Base-by-base conservation (phyloP, 306 rosid genomes). In the Sophora flavescens region DNA sequence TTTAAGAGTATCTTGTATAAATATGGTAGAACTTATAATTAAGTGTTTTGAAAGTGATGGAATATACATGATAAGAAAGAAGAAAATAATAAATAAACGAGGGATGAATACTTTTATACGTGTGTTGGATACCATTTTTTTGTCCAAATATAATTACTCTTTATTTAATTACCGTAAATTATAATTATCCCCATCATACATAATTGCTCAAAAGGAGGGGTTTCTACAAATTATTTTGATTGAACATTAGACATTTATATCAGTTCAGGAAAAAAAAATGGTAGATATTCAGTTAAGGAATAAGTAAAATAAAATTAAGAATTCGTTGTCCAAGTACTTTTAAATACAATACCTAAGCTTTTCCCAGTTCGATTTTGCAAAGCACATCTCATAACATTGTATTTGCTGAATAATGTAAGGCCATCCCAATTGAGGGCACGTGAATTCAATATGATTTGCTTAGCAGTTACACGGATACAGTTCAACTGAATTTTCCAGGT, bases 371-470 rank as follows among this genome's bases (percentile, higher is more conserved):
- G 26, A 47, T 54, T 33, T 15, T 9, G 30, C 8, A 57, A 57
- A 59, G 36, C 48, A 52, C 57, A 68, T 47, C 65, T 15, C 22
- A 10, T 13, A 16, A 35, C 52, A 59, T 4, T 41, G 7, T 6
- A 13, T 68, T 70, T 62, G 16, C 5, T 30, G 64, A 8, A n/a
- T 70, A 38, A 35, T 69, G 48, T 36, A 28, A 70, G 78, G 57
- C 70, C 82, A 33, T 78, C 82, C 65, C 47, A 47, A 30, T 59
- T 39, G 26, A 59, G 39, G 72, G 76, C 84, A 69, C 76, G 70
- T 70, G 66, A 75, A 75, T 70, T 70, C 79, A 70, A 68, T 53
- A 79, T 56, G 48, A 17, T 81, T 69, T 76, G 75, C 61, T 51
- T 22, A 69, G 52, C 45, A 13, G 32, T 30, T 30, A 3, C 32